These are phyloP conservation scores for Diaporthe eres DNA, from an alignment of 2,329 filamentous ascomycete species.

Conservation along the genomic window DNA sequence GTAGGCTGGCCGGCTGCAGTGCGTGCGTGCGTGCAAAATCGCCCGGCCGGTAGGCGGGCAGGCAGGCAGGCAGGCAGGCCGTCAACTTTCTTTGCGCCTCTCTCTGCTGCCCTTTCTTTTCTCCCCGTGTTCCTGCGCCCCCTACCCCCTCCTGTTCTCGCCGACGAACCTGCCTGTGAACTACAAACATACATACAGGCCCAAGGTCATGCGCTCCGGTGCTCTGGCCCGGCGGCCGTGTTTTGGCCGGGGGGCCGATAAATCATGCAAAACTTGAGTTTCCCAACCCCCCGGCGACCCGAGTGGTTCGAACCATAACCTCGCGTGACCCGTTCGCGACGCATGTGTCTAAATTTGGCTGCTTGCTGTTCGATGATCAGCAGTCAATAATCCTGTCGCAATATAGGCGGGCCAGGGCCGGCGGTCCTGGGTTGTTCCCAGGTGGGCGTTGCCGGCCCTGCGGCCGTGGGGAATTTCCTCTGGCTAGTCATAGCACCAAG, in stretches of 20 bases:
- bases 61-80: slow-evolving; percentile 3
- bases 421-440: slow-evolving; percentile 26
- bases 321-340: slow-evolving; percentile 28
- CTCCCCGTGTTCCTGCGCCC: background rate
- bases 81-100: background rate
- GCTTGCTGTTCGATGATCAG: slow-evolving; percentile 9
- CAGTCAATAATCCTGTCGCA: slow-evolving; percentile 26
- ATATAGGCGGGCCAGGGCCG: slow-evolving; percentile 18
- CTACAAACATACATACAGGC: background rate
- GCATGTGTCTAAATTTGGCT: slow-evolving; percentile 19
- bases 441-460: slow-evolving; percentile 17
- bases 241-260: slow-evolving; percentile 17
- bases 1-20: slow-evolving; percentile 38
- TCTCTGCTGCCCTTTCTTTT: background rate
- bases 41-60: slow-evolving; percentile 36
- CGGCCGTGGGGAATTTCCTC: slow-evolving; percentile 23
- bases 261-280: slow-evolving; percentile 25
- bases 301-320: slow-evolving; percentile 10
- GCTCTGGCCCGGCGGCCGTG: slow-evolving; percentile 26
- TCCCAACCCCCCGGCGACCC: background rate
- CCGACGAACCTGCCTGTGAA: background rate
- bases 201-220: slow-evolving; percentile 24
- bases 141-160: slow-evolving; percentile 2
- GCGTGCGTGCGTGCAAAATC: slow-evolving; percentile 30
- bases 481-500: slow-evolving; percentile 20